Percentiles rank a stretch among this genome's conserved stretches.
Conservation (phyloP, 2,329 filamentous ascomycete species). For the Diaporthe capsici region DNA sequence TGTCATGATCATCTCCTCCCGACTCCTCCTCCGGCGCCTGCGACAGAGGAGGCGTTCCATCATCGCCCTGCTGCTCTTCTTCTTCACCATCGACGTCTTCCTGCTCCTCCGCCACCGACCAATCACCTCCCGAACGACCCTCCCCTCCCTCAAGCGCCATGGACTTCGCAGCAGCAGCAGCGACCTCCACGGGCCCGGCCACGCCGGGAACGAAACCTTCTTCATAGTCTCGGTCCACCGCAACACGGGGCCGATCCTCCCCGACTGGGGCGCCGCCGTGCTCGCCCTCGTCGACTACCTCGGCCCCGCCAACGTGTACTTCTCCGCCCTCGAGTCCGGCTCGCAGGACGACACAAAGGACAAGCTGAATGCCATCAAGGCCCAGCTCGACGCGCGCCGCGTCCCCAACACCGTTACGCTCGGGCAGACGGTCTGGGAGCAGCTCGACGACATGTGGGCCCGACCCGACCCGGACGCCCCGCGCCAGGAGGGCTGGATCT, state of each 20-base stretch:
- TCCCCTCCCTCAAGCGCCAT: conserved; percentile 41
- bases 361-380: conserved; percentile 70
- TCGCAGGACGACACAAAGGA: conserved; percentile 77
- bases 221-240: conserved; percentile 79
- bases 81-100: conserved; percentile 54
- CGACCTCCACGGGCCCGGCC: conserved; percentile 4
- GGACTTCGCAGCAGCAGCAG: conserved; percentile 2
- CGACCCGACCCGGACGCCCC: conserved; percentile 50
- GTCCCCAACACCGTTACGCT: conserved; percentile 70
- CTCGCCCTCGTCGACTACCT: conserved; percentile 68
- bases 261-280: conserved; percentile 72
- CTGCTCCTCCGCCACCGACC: conserved; percentile 50
- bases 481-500: conserved; percentile 72
- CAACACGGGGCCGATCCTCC: conserved; percentile 74
- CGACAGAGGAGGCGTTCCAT: conserved; percentile 53
- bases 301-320: conserved; percentile 73
- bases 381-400: conserved; percentile 62
- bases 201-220: conserved; percentile 55
- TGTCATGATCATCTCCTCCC: conserved; percentile 52
- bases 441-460: conserved; percentile 67
- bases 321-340: conserved; percentile 77
- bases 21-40: conserved; percentile 51
- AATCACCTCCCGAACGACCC: conserved; percentile 48
- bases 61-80: conserved; percentile 49
- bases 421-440: conserved; percentile 66